Conservation (phyloP, 768 basidiomycete species). For the Boletus tomentosulus region DNA sequence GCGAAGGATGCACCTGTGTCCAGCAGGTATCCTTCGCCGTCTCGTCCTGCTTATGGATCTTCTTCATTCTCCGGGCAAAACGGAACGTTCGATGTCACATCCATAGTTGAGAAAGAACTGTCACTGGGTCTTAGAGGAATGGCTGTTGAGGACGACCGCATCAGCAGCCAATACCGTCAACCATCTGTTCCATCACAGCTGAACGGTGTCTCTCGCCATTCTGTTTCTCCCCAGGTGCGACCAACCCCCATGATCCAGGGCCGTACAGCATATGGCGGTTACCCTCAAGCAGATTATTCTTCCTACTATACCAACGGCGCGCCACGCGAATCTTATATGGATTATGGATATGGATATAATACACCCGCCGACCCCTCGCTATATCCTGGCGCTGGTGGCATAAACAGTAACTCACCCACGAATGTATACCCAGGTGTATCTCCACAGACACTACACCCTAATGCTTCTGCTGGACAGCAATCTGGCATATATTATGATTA, state of each 20-base stretch:
- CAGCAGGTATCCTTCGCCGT: slow-evolving; percentile 46
- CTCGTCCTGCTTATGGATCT: slow-evolving; percentile 34
- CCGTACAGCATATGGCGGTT: slow-evolving; percentile 46
- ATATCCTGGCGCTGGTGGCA: slow-evolving; percentile 43
- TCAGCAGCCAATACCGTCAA: slow-evolving; percentile 38
- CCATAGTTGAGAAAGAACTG: slow-evolving; percentile 50
- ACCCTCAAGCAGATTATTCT: slow-evolving; percentile 54
- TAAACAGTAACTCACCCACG: slow-evolving; percentile 41
- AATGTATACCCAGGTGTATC: slow-evolving; percentile 48
- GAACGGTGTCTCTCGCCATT: slow-evolving; percentile 27
- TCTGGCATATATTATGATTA: slow-evolving; percentile 60
- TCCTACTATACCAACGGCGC: slow-evolving; percentile 53
- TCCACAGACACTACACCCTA: slow-evolving; percentile 41
- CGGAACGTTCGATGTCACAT: slow-evolving; percentile 36
- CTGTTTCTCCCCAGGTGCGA: slow-evolving; percentile 37
- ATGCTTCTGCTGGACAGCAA: slow-evolving; percentile 42
- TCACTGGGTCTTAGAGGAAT: slow-evolving; percentile 57
- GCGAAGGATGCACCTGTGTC: slow-evolving; percentile 38
- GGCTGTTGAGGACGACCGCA: slow-evolving; percentile 53
- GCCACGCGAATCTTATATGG: slow-evolving; percentile 46
- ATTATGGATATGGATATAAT: slow-evolving; percentile 57
- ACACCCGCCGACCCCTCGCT: slow-evolving; percentile 45
- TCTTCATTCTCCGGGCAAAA: slow-evolving; percentile 30
- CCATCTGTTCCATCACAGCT: slow-evolving; percentile 27
- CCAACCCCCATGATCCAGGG: slow-evolving; percentile 42